Base-by-base conservation (phyloP, 163 green algal species). In the Chlamydomonas reinhardtii region DNA sequence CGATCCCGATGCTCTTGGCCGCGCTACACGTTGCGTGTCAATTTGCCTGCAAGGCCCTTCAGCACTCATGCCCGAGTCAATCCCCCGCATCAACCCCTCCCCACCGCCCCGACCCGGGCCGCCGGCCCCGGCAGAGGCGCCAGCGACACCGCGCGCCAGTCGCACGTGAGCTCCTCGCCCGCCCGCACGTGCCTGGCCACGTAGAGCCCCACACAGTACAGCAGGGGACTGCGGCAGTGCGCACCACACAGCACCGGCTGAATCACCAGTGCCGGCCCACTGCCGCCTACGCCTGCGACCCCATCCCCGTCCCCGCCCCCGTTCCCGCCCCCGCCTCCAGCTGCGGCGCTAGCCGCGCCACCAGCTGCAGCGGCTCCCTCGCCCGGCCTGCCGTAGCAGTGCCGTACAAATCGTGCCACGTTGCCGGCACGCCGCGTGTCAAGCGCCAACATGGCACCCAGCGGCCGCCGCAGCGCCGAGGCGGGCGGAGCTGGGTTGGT, bases 161-260 rank as follows among this genome's bases (percentile, higher is more conserved):
- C 81, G 37, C 52, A 73, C 35, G 70, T 87, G 8, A 87, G 81
- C 56, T 87, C 71, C 71, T 87, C 70, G 56, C 81, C 81, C 27
- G 81, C 70, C 34, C 64, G 34, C 54, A 87, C 59, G n/a, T 75
- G 64, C 35, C 70, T 34, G 0, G 37, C 70, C 29, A 71, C 81
- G 34, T 59, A 87, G 37, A 87, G 35, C 35, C 56, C 81, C 15
- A 87, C 27, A 37, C 66, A 43, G 56, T 87, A 87, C 81, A 80
- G 24, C 71, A 87, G 35, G 37, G 81, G 56, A 8, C 56, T 81
- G 27, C 81, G 81, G 37, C 66, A 84, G 24, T 17, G 17, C 25
- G 52, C 2, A 2, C 24, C 81, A 2, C 48, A 35, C 81, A 87
- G 59, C 59, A 87, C 81, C 17, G 81, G 70, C 71, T 87, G 81